Conservation (phyloP, 192 early-diverging fungal species). For the Backusella sp. region DNA sequence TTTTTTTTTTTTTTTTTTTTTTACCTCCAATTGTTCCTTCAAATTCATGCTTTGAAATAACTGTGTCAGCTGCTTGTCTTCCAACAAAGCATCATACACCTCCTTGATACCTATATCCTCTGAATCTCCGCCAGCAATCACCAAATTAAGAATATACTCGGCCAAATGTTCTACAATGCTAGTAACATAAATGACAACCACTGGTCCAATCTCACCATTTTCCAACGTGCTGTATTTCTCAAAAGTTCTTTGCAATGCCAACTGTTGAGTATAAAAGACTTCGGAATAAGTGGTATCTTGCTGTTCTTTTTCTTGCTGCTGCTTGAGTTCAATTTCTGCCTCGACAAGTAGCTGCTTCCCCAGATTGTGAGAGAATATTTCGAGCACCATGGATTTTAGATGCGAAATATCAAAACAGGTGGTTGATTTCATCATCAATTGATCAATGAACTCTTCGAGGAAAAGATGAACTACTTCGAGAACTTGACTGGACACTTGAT, state of each 20-base stretch:
- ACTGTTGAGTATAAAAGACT: conserved; percentile 18
- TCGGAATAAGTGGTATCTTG: conserved; percentile 34
- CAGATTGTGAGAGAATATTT: conserved; percentile 45
- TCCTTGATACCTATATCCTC: conserved; percentile 49
- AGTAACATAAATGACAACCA: conserved; percentile 55
- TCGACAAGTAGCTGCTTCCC: conserved; percentile 60
- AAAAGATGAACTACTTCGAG: conserved; percentile 52
- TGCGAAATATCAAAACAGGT: conserved; percentile 45
- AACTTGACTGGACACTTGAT: conserved; percentile 54
- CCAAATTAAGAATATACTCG: conserved; percentile 50
- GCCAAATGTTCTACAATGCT: conserved; percentile 56
- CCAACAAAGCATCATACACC: conserved; percentile 45
- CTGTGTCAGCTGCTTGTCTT: conserved; percentile 48
- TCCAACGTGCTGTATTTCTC: conserved; percentile 24
- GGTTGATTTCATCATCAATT: conserved; percentile 45
- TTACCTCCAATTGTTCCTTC: conserved; percentile 49
- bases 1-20: background rate
- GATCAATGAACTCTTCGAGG: conserved; percentile 54
- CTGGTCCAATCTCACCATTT: conserved; percentile 21
- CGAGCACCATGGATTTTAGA: conserved; percentile 42
- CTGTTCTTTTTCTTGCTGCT: conserved; percentile 41
- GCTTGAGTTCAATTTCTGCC: conserved; percentile 57
- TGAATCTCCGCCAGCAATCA: conserved; percentile 45
- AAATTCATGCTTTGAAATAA: conserved; percentile 48
- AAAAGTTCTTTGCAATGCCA: conserved; percentile 27